These are phyloP conservation scores for Penicillium manginii DNA, from an alignment of 495 filamentous ascomycete species.

Conservation along the genomic window DNA sequence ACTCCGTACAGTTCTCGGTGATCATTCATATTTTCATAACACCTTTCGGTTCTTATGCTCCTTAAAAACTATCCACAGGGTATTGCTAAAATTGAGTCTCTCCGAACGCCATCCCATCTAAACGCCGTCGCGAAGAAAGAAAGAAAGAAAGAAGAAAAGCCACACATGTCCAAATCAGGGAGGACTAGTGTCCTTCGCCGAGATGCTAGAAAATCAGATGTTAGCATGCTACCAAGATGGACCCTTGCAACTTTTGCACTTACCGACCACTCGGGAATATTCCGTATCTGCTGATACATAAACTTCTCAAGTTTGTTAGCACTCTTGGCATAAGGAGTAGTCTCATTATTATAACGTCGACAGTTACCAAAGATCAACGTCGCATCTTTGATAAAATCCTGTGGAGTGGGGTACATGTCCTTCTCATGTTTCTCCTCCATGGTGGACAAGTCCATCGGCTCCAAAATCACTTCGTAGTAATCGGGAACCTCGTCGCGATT, in stretches of 20 bases:
- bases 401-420: constrained; percentile 86
- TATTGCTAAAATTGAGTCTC: constrained; percentile 23
- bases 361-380: constrained; percentile 94
- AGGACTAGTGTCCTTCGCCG: constrained; percentile 47
- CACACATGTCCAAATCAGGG: not conserved
- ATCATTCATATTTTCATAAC: not conserved
- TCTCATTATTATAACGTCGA: constrained; percentile 94
- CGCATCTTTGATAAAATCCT: constrained; percentile 92
- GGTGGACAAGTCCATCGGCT: constrained; percentile 94
- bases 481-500: constrained; percentile 94
- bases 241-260: constrained; percentile 30
- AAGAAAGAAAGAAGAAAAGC: not conserved
- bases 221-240: constrained; percentile 10
- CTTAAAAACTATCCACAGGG: constrained; percentile 29
- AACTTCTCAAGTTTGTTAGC: constrained; percentile 96
- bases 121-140: constrained; percentile 21
- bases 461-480: constrained; percentile 97
- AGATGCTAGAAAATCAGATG: constrained; percentile 45
- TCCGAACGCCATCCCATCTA: constrained; percentile 27
- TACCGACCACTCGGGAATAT: constrained; percentile 94
- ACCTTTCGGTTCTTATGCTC: constrained; percentile 6
- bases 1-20: no score
- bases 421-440: constrained; percentile 97
- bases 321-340: constrained; percentile 90
- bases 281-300: constrained; percentile 92